A percentile compares a stretch with the other conserved stretches of the same genome.
phyloP scores from a whole-genome alignment of 2,329 filamentous ascomycete genomes.

The Lachnellula hyalina region DNA sequence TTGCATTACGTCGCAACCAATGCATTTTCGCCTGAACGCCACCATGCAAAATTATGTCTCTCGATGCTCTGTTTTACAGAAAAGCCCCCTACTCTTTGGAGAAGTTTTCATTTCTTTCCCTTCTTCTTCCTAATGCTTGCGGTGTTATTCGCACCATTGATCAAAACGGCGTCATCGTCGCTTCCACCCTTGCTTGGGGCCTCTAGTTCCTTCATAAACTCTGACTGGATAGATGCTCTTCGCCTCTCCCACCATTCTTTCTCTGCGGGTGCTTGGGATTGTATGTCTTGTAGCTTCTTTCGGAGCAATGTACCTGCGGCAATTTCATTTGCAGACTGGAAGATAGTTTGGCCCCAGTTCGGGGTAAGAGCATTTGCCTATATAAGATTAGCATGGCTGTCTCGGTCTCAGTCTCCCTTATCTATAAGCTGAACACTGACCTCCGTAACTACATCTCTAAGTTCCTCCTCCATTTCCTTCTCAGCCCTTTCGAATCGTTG shows the following conservation, averaged over 20 bases:
- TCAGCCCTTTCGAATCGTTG: slow-evolving; percentile 87
- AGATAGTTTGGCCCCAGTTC: slow-evolving; percentile 90
- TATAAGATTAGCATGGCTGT: slow-evolving; percentile 18
- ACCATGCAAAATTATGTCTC: background rate
- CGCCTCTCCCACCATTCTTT: slow-evolving; percentile 92
- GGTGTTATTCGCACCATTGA: slow-evolving; percentile 46
- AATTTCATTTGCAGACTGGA: slow-evolving; percentile 97
- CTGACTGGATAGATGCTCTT: slow-evolving; percentile 63
- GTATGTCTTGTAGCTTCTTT: slow-evolving; percentile 68
- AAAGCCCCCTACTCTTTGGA: background rate
- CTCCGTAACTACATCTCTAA: slow-evolving; percentile 90
- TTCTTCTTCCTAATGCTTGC: slow-evolving; percentile 55
- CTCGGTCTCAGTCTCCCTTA: background rate
- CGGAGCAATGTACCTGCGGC: slow-evolving; percentile 76
- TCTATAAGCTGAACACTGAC: slow-evolving; percentile 43
- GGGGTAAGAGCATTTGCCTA: slow-evolving; percentile 86
- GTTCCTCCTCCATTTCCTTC: slow-evolving; percentile 95
- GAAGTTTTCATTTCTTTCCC: slow-evolving; percentile 51
- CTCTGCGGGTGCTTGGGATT: slow-evolving; percentile 65
- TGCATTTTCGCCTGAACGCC: slow-evolving; percentile 10
- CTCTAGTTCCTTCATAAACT: slow-evolving; percentile 82
- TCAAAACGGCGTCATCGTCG: slow-evolving; percentile 72
- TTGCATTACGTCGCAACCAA: slow-evolving; percentile 4
- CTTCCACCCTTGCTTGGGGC: slow-evolving; percentile 47
- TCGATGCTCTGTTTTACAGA: slow-evolving; percentile 4